Base-by-base conservation (phyloP, 495 filamentous ascomycete species). In the Sordaria brevicollis region DNA sequence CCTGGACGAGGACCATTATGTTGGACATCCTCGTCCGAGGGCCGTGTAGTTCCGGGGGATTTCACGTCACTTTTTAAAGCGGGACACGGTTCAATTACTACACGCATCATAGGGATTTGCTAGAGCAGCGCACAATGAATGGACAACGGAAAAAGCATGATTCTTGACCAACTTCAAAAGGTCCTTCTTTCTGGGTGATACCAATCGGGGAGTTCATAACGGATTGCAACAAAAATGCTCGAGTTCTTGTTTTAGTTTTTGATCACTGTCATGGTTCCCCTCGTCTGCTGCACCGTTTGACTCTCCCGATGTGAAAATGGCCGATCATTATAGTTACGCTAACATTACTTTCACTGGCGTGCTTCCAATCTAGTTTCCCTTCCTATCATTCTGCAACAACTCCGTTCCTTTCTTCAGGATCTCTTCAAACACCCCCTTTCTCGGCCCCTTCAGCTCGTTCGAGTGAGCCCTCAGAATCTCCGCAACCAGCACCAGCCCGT, bases 401-500 rank as follows among this genome's bases (percentile, higher is more conserved):
- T 78, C 78, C 2, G 75, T 75, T 1, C 81, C 82, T 65, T 72
- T 71, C 70, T 67, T 72, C 54, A 86, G 67, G 66, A 84, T 36
- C 37, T 77, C 77, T 65, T 79, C 74, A 43, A 83, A 78, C 31
- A 80, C 67, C 37, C 70, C 71, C 67, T 73, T 73, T 36, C 76
- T 75, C 65, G 77, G 67, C 7, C 75, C 43, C 21, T 80, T 72
- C 74, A 86, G 71, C 10, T 81, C 71, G 5, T 78, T 76, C 0
- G 81, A 73, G 73, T 84, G 81, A 71, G 82, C 81, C 72, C 81
- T 82, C 69, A 90, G 70, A 35, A 92, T 71, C 71, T 88, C 86
- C 41, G 86, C 84, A 3, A 88, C 74, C 39, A 93, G 80, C 25
- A 93, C 83, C 66, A 90, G 76, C 0, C 81, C 86, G 74, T 93